phyloP scores from a whole-genome alignment of 1,284 basidiomycete species.

The Xerocomus minutiporus region DNA sequence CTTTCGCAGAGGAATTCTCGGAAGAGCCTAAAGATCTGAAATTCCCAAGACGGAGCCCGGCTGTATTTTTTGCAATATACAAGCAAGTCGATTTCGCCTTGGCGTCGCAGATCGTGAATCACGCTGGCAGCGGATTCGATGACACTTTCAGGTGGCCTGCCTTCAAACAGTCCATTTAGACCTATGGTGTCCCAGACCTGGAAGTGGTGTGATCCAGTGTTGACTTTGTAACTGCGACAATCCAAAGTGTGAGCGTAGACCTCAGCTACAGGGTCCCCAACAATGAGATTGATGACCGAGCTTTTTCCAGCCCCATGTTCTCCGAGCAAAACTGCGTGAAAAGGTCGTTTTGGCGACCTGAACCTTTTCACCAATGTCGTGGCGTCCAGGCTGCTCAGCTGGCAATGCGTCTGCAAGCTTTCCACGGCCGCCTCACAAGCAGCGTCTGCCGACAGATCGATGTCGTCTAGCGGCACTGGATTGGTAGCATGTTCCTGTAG shows the following conservation, averaged over 20 bases:
- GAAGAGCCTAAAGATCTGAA: slow-evolving; percentile 34
- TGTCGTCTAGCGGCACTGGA: slow-evolving; percentile 7
- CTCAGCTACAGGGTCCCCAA: slow-evolving; percentile 10
- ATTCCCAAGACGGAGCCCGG: slow-evolving; percentile 25
- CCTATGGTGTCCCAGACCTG: slow-evolving; percentile 37
- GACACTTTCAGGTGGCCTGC: slow-evolving; percentile 20
- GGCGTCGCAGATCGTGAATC: slow-evolving; percentile 27
- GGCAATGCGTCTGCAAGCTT: slow-evolving; percentile 10
- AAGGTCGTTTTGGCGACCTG: slow-evolving; percentile 8
- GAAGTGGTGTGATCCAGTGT: slow-evolving; percentile 19
- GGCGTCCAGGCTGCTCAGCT: slow-evolving; percentile 13
- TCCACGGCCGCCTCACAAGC: neutral
- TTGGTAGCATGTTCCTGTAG: slow-evolving; percentile 7
- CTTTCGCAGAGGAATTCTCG: slow-evolving; percentile 32
- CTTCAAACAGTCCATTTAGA: slow-evolving; percentile 15
- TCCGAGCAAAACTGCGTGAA: slow-evolving; percentile 24
- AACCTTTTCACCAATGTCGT: slow-evolving; percentile 13
- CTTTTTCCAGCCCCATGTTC: slow-evolving; percentile 29
- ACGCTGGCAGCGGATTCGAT: slow-evolving; percentile 34
- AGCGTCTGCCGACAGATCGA: slow-evolving; percentile 13
- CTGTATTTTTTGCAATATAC: slow-evolving; percentile 34
- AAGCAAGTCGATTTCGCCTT: slow-evolving; percentile 35
- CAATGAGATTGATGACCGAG: slow-evolving; percentile 28
- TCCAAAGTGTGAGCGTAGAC: slow-evolving; percentile 21
- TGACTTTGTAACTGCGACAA: slow-evolving; percentile 15